Evolutionary conservation across 1,139 yeast species (phyloP).

Genomic region (Yamadazyma trypodendri): DNA sequence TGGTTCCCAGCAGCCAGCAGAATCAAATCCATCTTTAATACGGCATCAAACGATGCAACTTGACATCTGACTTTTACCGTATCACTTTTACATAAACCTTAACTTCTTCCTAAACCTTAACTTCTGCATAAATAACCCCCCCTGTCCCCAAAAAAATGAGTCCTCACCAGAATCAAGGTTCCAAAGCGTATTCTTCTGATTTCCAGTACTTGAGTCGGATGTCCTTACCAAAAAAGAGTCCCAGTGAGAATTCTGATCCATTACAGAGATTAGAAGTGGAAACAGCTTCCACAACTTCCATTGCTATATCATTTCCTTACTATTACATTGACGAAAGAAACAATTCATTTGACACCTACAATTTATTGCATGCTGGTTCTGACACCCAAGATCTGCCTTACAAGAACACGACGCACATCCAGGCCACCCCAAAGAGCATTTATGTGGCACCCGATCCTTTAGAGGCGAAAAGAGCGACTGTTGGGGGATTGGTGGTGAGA

Average conservation of each 20-base stretch:
- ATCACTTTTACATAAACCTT: too few relatives aligned
- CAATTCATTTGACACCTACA: constrained; percentile 34
- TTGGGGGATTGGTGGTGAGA: constrained; percentile 11
- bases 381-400: constrained; percentile 16
- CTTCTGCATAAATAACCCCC: too few relatives aligned
- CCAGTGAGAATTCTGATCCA: constrained; percentile 14
- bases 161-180: too few relatives aligned
- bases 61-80: too few relatives aligned
- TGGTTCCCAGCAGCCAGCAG: too few relatives aligned
- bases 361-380: constrained; percentile 20
- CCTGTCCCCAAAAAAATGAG: too few relatives aligned
- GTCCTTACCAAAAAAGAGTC: constrained; percentile 9
- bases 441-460: neutral
- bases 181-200: neutral
- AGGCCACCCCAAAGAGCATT: neutral
- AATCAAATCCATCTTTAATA: too few relatives aligned
- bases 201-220: constrained; percentile 8
- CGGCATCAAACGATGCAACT: too few relatives aligned
- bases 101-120: too few relatives aligned
- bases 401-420: constrained; percentile 22
- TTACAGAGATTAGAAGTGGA: constrained; percentile 30
- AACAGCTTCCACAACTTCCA: constrained; percentile 30
- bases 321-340: constrained; percentile 27
- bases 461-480: constrained; percentile 2
- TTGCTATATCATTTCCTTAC: constrained; percentile 36